These are phyloP conservation scores for Aspergillus awamori DNA, from an alignment of 2,329 filamentous ascomycete species.

Conservation along the genomic window DNA sequence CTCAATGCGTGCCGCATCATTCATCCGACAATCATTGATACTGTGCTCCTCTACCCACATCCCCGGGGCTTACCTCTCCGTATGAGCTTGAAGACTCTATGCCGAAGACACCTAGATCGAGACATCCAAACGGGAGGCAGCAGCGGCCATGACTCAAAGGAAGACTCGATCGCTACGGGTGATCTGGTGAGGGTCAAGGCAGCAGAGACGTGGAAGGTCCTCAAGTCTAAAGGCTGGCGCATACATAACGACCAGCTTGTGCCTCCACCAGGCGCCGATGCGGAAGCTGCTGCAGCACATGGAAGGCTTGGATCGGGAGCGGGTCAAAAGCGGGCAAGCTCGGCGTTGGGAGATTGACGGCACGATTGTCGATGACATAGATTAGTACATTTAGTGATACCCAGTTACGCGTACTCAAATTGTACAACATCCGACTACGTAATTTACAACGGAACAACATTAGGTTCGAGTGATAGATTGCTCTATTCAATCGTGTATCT, in stretches of 20 bases:
- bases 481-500: slow-evolving; percentile 32
- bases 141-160: slow-evolving; percentile 83
- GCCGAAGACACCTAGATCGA: slow-evolving; percentile 68
- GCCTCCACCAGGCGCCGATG: slow-evolving; percentile 30
- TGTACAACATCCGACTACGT: background rate
- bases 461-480: slow-evolving; percentile 23
- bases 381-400: slow-evolving; percentile 21
- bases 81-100: slow-evolving; percentile 74
- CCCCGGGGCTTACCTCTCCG: slow-evolving; percentile 74
- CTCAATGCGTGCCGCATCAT: slow-evolving; percentile 82
- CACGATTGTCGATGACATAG: slow-evolving; percentile 21
- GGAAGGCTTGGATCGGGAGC: slow-evolving; percentile 25
- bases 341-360: background rate
- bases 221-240: slow-evolving; percentile 70
- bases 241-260: slow-evolving; percentile 53
- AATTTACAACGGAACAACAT: background rate
- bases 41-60: slow-evolving; percentile 81
- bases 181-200: slow-evolving; percentile 78
- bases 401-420: background rate
- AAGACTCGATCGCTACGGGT: slow-evolving; percentile 87
- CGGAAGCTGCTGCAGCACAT: slow-evolving; percentile 8
- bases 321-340: slow-evolving; percentile 31
- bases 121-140: slow-evolving; percentile 74
- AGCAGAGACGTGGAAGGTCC: slow-evolving; percentile 67
- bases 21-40: slow-evolving; percentile 84